phyloP scores from a whole-genome alignment of 805 yeast genomes.

The Zygosaccharomyces bisporus region DNA sequence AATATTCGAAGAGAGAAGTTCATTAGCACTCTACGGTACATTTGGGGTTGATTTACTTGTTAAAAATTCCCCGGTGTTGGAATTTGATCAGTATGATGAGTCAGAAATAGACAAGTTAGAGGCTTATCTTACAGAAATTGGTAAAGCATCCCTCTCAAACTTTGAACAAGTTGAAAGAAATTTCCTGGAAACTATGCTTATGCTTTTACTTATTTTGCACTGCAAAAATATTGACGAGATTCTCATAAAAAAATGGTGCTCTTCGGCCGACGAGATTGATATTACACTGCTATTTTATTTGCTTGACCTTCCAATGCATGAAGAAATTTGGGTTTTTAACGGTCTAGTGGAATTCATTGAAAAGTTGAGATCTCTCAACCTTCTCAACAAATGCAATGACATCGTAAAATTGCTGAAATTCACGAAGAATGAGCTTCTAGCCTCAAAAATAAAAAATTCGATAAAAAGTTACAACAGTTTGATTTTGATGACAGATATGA shows the following conservation, averaged over 20 bases:
- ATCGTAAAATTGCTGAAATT: slow-evolving; percentile 8
- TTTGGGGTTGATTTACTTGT: slow-evolving; percentile 20
- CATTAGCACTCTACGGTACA: slow-evolving; percentile 20
- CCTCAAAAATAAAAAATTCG: background rate
- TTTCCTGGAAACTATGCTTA: slow-evolving; percentile 22
- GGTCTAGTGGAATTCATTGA: slow-evolving; percentile 25
- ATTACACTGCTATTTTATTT: slow-evolving; percentile 28
- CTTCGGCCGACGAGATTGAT: slow-evolving; percentile 20
- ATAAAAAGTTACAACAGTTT: slow-evolving; percentile 20
- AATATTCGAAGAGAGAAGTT: slow-evolving; percentile 19
- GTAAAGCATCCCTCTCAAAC: slow-evolving; percentile 9
- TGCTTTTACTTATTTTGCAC: slow-evolving; percentile 28
- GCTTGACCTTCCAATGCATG: slow-evolving; percentile 26
- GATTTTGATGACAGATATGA: slow-evolving; percentile 27
- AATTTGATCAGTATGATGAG: slow-evolving; percentile 23
- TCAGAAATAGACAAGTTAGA: slow-evolving; percentile 21
- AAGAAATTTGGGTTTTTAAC: slow-evolving; percentile 32
- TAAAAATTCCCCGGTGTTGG: slow-evolving; percentile 23
- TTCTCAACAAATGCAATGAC: slow-evolving; percentile 26
- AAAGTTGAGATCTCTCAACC: slow-evolving; percentile 26
- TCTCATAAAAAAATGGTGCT: slow-evolving; percentile 23
- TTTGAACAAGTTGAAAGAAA: slow-evolving; percentile 20
- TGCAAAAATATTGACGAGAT: slow-evolving; percentile 21
- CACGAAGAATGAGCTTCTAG: slow-evolving; percentile 9
- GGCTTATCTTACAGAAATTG: slow-evolving; percentile 13